phyloP scores from a whole-genome alignment of 345 rosid genomes.

The Citrus unshiu region DNA sequence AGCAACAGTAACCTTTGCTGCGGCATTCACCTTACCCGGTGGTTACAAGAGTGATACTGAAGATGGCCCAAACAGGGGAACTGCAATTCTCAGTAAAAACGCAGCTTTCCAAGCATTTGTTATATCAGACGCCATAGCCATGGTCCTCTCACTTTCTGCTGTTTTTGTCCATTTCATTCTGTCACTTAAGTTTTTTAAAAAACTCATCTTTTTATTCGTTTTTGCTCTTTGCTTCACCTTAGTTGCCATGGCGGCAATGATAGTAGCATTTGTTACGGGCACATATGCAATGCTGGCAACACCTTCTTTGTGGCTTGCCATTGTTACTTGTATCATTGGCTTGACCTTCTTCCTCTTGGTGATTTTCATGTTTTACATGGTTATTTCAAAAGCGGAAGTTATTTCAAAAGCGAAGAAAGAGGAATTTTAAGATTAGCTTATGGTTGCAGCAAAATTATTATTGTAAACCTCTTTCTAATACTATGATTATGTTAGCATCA shows the following conservation, averaged over 20 bases:
- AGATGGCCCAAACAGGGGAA: neutral
- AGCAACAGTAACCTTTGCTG: neutral
- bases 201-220: neutral
- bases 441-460: too few species aligned
- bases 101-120: neutral
- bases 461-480: too few species aligned
- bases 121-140: neutral
- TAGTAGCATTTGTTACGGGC: neutral
- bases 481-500: too few species aligned
- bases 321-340: neutral
- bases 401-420: accelerated
- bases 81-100: neutral
- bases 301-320: neutral
- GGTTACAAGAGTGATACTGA: neutral
- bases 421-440: too few species aligned
- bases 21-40: neutral
- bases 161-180: neutral
- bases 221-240: neutral
- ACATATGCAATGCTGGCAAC: neutral
- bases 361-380: neutral
- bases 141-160: neutral
- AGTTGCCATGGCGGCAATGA: neutral
- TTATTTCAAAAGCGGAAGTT: too few species aligned
- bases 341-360: neutral
- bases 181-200: neutral